phyloP scores from a whole-genome alignment of 2,329 filamentous ascomycete species.

The Aspergillus aculeatus region DNA sequence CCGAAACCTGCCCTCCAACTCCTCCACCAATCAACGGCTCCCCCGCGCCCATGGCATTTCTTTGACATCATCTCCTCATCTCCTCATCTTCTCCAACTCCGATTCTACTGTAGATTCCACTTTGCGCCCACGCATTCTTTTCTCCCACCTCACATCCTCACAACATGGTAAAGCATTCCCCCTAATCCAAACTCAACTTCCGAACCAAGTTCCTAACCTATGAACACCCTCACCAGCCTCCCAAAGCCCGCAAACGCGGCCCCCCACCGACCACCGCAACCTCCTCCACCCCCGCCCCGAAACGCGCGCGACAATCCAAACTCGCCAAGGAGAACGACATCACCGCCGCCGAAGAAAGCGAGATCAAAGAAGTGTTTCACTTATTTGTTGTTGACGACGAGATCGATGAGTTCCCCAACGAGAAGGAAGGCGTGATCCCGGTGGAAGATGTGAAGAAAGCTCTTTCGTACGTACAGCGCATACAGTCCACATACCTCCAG shows the following conservation, averaged over 20 bases:
- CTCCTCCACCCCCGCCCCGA: conserved; percentile 32
- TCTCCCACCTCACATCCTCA: conserved; percentile 9
- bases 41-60: too few species aligned
- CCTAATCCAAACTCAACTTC: background rate
- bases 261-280: conserved; percentile 19
- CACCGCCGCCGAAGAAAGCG: conserved; percentile 76
- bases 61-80: background rate
- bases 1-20: too few species aligned
- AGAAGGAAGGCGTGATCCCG: conserved; percentile 69
- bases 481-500: too few species aligned
- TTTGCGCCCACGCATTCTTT: background rate
- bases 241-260: conserved; percentile 33
- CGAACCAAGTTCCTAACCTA: background rate
- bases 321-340: conserved; percentile 91
- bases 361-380: conserved; percentile 86
- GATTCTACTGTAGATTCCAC: too few species aligned
- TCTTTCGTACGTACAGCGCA: conserved; percentile 59
- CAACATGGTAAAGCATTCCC: conserved; percentile 21
- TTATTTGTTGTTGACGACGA: conserved; percentile 61
- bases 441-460: conserved; percentile 68
- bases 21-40: background rate
- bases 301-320: conserved; percentile 67
- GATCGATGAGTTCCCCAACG: conserved; percentile 62
- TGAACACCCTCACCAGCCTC: conserved; percentile 26
- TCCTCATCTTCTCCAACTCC: background rate